A percentile compares a stretch with the other conserved stretches of the same genome.
Conservation (phyloP, 2,329 filamentous ascomycete genomes). For the Arthrobotrys musiformis region DNA sequence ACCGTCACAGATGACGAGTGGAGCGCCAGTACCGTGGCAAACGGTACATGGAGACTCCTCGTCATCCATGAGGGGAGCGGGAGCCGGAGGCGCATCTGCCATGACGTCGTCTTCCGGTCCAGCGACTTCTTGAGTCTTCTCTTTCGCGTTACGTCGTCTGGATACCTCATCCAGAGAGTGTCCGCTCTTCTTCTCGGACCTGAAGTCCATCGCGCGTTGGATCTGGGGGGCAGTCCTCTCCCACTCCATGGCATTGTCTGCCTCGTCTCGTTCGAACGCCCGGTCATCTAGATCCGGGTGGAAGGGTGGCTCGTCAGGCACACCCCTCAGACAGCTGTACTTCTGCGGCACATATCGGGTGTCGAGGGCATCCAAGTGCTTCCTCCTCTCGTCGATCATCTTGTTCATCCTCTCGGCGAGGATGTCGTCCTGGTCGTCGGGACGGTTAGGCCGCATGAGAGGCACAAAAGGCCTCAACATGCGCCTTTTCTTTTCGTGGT, state of each 20-base stretch:
- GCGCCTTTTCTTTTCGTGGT: slow-evolving; percentile 28
- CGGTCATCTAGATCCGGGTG: slow-evolving; percentile 14
- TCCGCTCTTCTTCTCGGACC: slow-evolving; percentile 10
- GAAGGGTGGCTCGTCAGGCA: slow-evolving; percentile 4
- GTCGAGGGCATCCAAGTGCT: slow-evolving; percentile 13
- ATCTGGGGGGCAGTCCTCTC: slow-evolving; percentile 5
- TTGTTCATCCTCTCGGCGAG: slow-evolving; percentile 3
- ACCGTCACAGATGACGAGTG: slow-evolving; percentile 85
- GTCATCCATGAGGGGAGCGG: slow-evolving; percentile 65
- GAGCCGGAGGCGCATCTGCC: slow-evolving; percentile 12
- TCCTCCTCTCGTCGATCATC: slow-evolving; percentile 18
- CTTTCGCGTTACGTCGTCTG: slow-evolving; percentile 19
- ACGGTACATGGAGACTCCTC: slow-evolving; percentile 91
- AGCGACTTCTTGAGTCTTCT: slow-evolving; percentile 7
- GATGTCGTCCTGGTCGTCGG: slow-evolving; percentile 22
- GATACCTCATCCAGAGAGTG: slow-evolving; percentile 3
- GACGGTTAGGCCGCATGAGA: slow-evolving; percentile 18
- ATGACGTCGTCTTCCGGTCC: slow-evolving; percentile 38
- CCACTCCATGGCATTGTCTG: slow-evolving; percentile 15
- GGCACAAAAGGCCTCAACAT: slow-evolving; percentile 21
- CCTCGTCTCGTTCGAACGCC: slow-evolving; percentile 23
- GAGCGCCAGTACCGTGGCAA: slow-evolving; percentile 81
- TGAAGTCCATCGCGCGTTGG: slow-evolving; percentile 37
- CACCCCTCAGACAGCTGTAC: slow-evolving; percentile 26
- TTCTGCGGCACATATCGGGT: slow-evolving; percentile 13